Evolutionary conservation across 805 yeast species (phyloP), one percentile per base, ranked within the genome.

Genomic region (Suhomyces sp.): DNA sequence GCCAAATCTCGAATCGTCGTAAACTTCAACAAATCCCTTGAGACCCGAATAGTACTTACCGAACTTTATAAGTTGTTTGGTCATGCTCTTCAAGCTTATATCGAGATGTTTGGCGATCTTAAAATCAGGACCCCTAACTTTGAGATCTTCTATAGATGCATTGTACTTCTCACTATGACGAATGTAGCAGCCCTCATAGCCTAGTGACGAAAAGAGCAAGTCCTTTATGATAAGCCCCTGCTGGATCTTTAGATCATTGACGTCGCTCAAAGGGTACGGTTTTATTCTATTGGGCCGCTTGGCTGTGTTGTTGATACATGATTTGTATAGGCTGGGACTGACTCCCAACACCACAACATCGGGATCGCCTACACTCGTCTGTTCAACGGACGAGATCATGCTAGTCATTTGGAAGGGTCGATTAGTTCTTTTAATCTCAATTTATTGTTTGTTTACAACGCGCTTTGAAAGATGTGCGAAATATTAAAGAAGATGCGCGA

Each of bases 151-250:
- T 31, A 68, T 63, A 0, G 54, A 52, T 0, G 84, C 83, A 59
- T 83, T 81, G 61, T 81, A 89, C 19, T 76, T 73, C 43, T 82
- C 86, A 29, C 85, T 78, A 62, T 79, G 89, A 43, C 91, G 73
- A 33, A 93, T 81, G 61, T 87, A 89, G 19, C 76, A 75, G 0
- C 97, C 97, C 65, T 91, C 96, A 24, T 78, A 67, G 0, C 96
- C 96, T 29, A 84, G 58, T 12, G 94, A 64, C 1, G 88, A 85
- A 58, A 78, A 79, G 19, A 90, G 60, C 8, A 91, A 63, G 64
- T 93, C 99, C 52, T 81, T 76, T 13, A 87, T 73, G 1, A 94
- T 77, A 22, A 85, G 75, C 0, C 88, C 85, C 63, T 91, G 96
- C 63, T 90, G 96, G 3, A 78, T 76, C 46, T 79, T 73, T 3